A percentile compares a stretch with the other conserved stretches of the same genome.
These are phyloP conservation scores for Homolaphlyctis polyrhiza DNA, from an alignment of 371 early-diverging fungal species.

Conservation along the genomic window DNA sequence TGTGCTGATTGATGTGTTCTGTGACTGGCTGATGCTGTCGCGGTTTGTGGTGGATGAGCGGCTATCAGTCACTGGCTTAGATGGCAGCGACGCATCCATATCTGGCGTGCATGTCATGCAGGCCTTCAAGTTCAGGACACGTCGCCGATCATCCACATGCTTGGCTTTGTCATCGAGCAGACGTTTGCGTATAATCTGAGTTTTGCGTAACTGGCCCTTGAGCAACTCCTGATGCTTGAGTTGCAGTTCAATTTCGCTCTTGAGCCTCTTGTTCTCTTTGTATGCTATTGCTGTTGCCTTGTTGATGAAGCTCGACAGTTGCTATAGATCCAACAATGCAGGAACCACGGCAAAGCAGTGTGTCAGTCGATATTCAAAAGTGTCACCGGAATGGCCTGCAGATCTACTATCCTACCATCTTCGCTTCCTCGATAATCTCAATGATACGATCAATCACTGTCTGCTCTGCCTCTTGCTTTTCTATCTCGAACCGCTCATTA, in stretches of 20 bases:
- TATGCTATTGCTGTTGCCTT: slow-evolving; percentile 6
- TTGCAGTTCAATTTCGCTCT: slow-evolving; percentile 21
- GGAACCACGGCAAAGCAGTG: too few species aligned
- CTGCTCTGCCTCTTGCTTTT: slow-evolving; percentile 5
- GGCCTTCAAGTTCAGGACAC: slow-evolving; percentile 18
- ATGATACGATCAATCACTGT: slow-evolving; percentile 2
- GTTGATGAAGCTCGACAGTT: slow-evolving; percentile 2
- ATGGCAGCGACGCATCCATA: slow-evolving; percentile 17
- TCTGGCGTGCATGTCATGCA: slow-evolving; percentile 36
- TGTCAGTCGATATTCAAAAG: too few species aligned
- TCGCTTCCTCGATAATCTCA: slow-evolving; percentile 8
- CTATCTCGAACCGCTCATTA: background rate
- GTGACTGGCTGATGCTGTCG: background rate
- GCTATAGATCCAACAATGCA: background rate
- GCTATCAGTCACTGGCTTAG: background rate
- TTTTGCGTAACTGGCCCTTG: slow-evolving; percentile 12
- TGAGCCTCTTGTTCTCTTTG: slow-evolving; percentile 16
- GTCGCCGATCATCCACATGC: slow-evolving; percentile 14
- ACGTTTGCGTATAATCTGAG: too few species aligned
- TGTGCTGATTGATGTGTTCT: background rate
- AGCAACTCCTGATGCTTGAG: slow-evolving; percentile 9
- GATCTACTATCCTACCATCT: slow-evolving; percentile 4
- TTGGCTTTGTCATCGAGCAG: background rate
- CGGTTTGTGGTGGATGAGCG: background rate
- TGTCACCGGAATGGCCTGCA: background rate